Conservation (phyloP, 352 stramenopile species). For the Phytopythium aichiense region DNA sequence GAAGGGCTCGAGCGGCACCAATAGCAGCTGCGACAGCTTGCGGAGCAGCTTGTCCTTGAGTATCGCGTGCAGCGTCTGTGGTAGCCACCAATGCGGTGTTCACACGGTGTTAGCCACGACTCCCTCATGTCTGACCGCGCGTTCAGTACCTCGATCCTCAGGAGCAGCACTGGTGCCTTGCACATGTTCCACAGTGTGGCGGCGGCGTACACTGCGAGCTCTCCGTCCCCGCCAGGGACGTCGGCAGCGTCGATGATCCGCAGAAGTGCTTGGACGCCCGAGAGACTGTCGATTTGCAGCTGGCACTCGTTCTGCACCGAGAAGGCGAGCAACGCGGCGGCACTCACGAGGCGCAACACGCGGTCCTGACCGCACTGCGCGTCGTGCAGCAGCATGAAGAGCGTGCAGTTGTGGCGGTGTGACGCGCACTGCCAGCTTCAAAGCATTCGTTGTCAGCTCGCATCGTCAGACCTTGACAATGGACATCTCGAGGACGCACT, state of each 20-base stretch:
- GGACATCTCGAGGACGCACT: conserved; percentile 12
- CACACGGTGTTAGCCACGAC: background rate
- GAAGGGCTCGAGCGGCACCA: conserved; percentile 45
- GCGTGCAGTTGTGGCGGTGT: conserved; percentile 61
- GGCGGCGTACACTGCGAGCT: conserved; percentile 46
- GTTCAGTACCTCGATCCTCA: conserved; percentile 56
- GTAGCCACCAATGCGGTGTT: background rate
- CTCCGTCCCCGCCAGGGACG: conserved; percentile 13
- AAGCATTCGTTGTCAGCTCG: background rate
- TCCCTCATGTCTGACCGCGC: too few species aligned
- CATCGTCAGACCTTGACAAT: background rate
- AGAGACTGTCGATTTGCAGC: conserved; percentile 54
- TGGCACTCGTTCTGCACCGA: conserved; percentile 71
- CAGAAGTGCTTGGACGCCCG: conserved; percentile 38
- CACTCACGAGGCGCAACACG: conserved; percentile 36
- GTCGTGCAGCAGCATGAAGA: conserved; percentile 46
- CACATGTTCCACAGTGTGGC: conserved; percentile 64
- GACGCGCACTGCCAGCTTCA: conserved; percentile 66
- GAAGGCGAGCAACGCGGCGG: conserved; percentile 54
- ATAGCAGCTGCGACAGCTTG: conserved; percentile 46
- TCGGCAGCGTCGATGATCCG: conserved; percentile 35
- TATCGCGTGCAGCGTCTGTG: conserved; percentile 58
- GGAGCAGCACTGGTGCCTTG: conserved; percentile 54
- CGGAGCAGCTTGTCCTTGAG: conserved; percentile 50
- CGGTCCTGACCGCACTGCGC: conserved; percentile 21